Evolutionary conservation across 2,329 filamentous ascomycete genomes (phyloP).

Genomic region (Anthostomella pinea): DNA sequence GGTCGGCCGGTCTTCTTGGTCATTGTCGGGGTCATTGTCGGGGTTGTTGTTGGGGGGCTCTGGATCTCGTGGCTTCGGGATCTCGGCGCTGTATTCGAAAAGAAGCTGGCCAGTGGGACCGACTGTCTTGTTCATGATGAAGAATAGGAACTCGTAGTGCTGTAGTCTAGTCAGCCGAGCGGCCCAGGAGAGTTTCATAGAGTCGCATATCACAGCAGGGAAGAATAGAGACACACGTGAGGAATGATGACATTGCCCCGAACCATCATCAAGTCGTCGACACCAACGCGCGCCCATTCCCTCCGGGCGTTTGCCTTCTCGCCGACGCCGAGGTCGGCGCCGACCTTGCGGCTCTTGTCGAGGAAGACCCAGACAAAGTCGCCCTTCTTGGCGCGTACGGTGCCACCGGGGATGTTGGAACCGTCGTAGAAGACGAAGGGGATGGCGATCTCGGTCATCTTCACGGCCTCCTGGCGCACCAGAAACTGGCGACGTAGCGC

Average conservation of each 20-base stretch:
- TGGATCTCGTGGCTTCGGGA: constrained; percentile 36
- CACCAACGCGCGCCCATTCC: constrained; percentile 89
- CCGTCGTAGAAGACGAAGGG: constrained; percentile 98
- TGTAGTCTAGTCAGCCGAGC: constrained; percentile 38
- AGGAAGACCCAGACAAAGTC: constrained; percentile 92
- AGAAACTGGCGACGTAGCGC: constrained; percentile 76
- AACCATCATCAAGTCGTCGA: constrained; percentile 94
- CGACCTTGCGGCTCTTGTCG: constrained; percentile 86
- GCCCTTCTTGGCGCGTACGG: constrained; percentile 85
- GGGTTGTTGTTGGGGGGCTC: too few relatives aligned
- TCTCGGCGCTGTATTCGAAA: constrained; percentile 69
- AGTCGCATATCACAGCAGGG: background rate
- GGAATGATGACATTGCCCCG: constrained; percentile 88
- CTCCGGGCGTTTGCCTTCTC: constrained; percentile 65
- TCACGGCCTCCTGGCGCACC: constrained; percentile 78
- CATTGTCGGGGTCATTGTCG: constrained; percentile 12
- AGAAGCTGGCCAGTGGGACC: constrained; percentile 70
- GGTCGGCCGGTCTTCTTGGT: constrained; percentile 35
- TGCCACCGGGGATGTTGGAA: constrained; percentile 80
- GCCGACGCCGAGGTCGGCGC: constrained; percentile 75
- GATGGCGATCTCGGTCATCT: constrained; percentile 82
- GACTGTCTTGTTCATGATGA: constrained; percentile 81
- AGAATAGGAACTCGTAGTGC: constrained; percentile 98
- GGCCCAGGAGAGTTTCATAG: constrained; percentile 4
- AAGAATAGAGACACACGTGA: constrained; percentile 63